A percentile compares a stretch with the other conserved stretches of the same genome.
phyloP scores from a whole-genome alignment of 1,284 basidiomycete genomes.

The Fomitiporia mediterranea region DNA sequence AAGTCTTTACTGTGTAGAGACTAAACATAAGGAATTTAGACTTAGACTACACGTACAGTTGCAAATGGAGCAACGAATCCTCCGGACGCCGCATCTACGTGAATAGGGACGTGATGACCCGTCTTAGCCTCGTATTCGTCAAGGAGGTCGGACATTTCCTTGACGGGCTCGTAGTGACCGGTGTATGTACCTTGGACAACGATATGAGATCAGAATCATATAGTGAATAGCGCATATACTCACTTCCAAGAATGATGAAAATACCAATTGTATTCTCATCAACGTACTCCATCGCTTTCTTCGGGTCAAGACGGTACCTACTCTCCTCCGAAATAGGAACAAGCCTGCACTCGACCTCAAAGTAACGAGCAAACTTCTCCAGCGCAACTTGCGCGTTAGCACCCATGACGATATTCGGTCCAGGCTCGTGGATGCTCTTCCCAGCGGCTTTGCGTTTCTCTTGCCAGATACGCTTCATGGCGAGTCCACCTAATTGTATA shows the following conservation, averaged over 20 bases:
- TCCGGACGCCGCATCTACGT: constrained; percentile 80
- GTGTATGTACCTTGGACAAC: constrained; percentile 70
- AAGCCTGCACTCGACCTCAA: constrained; percentile 82
- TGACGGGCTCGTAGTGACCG: constrained; percentile 89
- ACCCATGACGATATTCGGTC: constrained; percentile 75
- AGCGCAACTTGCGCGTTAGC: constrained; percentile 83
- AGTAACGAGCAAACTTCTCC: constrained; percentile 92
- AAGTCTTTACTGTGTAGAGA: too few species aligned
- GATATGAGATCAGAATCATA: not conserved
- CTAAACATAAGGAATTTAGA: too few species aligned
- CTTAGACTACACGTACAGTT: constrained; percentile 31
- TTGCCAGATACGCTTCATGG: constrained; percentile 96
- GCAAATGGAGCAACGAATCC: constrained; percentile 85
- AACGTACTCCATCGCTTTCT: constrained; percentile 81
- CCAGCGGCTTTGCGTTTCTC: constrained; percentile 81
- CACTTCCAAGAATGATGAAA: constrained; percentile 73
- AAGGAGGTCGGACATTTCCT: constrained; percentile 79
- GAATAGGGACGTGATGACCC: constrained; percentile 78
- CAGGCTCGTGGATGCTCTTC: constrained; percentile 85
- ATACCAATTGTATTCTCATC: constrained; percentile 92
- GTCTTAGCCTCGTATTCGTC: constrained; percentile 83
- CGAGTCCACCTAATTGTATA: constrained; percentile 89
- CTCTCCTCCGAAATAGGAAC: constrained; percentile 75
- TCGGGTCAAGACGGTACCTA: constrained; percentile 79
- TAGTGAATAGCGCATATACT: constrained; percentile 28